A percentile compares a stretch with the other conserved stretches of the same genome.
These are phyloP conservation scores for Annulohypoxylon nitens DNA, from an alignment of 495 filamentous ascomycete species.

Conservation along the genomic window DNA sequence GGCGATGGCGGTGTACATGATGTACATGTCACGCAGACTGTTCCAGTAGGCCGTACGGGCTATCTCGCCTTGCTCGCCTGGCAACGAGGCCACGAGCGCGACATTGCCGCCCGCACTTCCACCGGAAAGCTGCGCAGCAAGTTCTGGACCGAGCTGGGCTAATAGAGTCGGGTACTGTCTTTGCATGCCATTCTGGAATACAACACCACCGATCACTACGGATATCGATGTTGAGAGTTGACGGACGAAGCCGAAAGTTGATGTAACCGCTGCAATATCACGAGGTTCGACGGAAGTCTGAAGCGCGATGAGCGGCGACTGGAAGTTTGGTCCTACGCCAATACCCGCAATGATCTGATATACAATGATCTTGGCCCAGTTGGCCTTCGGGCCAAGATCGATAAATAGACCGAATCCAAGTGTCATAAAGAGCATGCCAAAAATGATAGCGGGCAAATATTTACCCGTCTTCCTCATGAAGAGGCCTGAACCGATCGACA, in stretches of 20 bases:
- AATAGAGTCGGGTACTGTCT: slow-evolving; percentile 56
- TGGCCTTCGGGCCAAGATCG: slow-evolving; percentile 60
- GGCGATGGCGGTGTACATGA: slow-evolving; percentile 70
- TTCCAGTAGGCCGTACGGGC: slow-evolving; percentile 68
- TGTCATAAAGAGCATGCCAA: slow-evolving; percentile 67
- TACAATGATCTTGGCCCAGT: slow-evolving; percentile 68
- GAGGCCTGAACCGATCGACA: slow-evolving; percentile 71
- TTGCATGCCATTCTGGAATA: slow-evolving; percentile 77
- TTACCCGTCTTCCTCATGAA: slow-evolving; percentile 78
- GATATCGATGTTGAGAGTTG: slow-evolving; percentile 78
- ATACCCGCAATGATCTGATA: slow-evolving; percentile 73
- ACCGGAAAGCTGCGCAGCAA: slow-evolving; percentile 60
- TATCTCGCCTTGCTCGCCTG: slow-evolving; percentile 59
- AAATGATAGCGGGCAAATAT: slow-evolving; percentile 64
- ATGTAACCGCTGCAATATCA: slow-evolving; percentile 82
- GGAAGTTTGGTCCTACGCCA: slow-evolving; percentile 73
- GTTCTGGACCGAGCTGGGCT: slow-evolving; percentile 57
- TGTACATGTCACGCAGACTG: slow-evolving; percentile 75
- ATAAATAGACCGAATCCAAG: slow-evolving; percentile 73
- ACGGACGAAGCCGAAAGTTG: slow-evolving; percentile 79
- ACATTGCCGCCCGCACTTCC: slow-evolving; percentile 71
- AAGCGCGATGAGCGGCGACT: slow-evolving; percentile 80
- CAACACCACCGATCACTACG: slow-evolving; percentile 82
- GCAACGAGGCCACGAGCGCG: slow-evolving; percentile 65
- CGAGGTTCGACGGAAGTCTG: slow-evolving; percentile 73